Conservation (phyloP, 257 asterid genomes). For the Mentha longifolia region DNA sequence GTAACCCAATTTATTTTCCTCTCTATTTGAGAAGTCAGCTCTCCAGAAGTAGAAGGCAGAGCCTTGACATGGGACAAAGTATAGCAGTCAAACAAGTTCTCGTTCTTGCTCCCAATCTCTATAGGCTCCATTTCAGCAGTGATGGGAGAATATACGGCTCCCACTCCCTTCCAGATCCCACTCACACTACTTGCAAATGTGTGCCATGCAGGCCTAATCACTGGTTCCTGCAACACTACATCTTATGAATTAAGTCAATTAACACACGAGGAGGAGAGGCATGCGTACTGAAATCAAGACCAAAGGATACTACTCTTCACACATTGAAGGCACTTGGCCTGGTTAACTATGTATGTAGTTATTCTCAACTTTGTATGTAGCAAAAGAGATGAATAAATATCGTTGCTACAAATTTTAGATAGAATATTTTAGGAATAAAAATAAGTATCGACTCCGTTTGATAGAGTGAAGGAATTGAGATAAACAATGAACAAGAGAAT, state of each 20-base stretch:
- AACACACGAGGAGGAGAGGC: conserved; percentile 5
- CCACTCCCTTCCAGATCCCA: conserved; percentile 99
- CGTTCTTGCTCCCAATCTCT: conserved; percentile 72
- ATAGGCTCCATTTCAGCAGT: conserved; percentile 99
- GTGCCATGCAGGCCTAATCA: conserved; percentile 86
- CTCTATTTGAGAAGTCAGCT: conserved; percentile 58
- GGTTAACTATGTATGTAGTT: background rate
- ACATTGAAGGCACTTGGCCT: background rate
- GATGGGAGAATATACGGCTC: conserved; percentile 92
- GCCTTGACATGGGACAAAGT: conserved; percentile 66
- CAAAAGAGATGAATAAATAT: background rate
- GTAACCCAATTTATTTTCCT: conserved; percentile 89
- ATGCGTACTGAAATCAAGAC: conserved; percentile 18
- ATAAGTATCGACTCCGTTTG: background rate
- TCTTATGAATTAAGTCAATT: background rate
- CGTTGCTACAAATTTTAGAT: background rate
- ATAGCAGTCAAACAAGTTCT: conserved; percentile 88
- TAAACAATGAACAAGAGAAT: no score
- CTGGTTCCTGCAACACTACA: conserved; percentile 76
- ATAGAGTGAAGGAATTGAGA: no score
- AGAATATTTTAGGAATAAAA: background rate
- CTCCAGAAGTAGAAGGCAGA: conserved; percentile 53
- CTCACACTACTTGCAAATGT: conserved; percentile 93
- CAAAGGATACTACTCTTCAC: background rate
- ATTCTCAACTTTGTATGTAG: background rate